A percentile compares a stretch with the other conserved stretches of the same genome.
Evolutionary conservation across 495 filamentous ascomycete species (phyloP).

Genomic region (Talaromyces stipitatus): DNA sequence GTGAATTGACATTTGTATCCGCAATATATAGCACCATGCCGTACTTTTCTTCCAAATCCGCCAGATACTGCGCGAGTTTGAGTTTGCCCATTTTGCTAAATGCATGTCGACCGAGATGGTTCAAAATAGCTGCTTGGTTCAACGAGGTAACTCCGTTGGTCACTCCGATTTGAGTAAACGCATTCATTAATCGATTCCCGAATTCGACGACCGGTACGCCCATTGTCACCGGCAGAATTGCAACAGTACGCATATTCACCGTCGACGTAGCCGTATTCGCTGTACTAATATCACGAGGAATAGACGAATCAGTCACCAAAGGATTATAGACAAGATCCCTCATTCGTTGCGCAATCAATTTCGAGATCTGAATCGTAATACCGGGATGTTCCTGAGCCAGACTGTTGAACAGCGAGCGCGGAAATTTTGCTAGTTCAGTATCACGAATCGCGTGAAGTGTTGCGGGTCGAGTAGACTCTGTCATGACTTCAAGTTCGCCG

Average conservation of each 20-base stretch:
- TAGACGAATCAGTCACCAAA: slow-evolving; percentile 50
- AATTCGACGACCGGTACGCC: slow-evolving; percentile 95
- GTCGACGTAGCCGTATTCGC: slow-evolving; percentile 74
- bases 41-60: slow-evolving; percentile 95
- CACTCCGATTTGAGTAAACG: slow-evolving; percentile 79
- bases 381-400: slow-evolving; percentile 93
- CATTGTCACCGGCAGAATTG: slow-evolving; percentile 81
- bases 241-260: slow-evolving; percentile 85
- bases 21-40: slow-evolving; percentile 93
- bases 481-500: slow-evolving; percentile 94
- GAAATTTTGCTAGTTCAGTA: slow-evolving; percentile 93
- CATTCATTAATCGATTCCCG: slow-evolving; percentile 78
- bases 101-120: slow-evolving; percentile 89
- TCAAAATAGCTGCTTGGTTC: slow-evolving; percentile 88
- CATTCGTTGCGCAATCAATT: slow-evolving; percentile 96
- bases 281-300: slow-evolving; percentile 40
- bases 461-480: slow-evolving; percentile 79
- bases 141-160: slow-evolving; percentile 84
- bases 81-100: slow-evolving; percentile 97
- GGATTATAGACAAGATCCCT: slow-evolving; percentile 77
- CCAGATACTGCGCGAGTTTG: slow-evolving; percentile 91
- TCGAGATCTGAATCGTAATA: slow-evolving; percentile 98
- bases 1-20: slow-evolving; percentile 92
- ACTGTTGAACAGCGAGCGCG: slow-evolving; percentile 93
- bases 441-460: slow-evolving; percentile 94